phyloP scores from a whole-genome alignment of 2,329 filamentous ascomycete genomes.

The Cladosporium oxysporum region DNA sequence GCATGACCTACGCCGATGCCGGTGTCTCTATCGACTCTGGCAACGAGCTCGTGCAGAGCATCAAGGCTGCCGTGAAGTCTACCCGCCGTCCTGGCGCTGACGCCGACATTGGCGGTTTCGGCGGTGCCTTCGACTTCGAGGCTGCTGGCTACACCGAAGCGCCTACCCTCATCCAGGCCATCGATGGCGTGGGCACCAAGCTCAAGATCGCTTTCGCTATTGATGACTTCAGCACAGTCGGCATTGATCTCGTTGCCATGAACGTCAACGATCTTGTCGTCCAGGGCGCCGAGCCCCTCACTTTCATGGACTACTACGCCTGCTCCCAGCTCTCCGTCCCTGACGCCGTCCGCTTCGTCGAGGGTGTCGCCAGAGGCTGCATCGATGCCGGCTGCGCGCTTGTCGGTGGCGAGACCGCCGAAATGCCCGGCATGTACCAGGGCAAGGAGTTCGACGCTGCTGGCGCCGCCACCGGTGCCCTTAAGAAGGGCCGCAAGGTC shows the following conservation, averaged over 20 bases:
- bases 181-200: conserved; percentile 96
- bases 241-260: conserved; percentile 97
- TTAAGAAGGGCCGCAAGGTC: conserved; percentile 64
- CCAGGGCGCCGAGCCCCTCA: conserved; percentile 89
- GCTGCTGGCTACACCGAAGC: conserved; percentile 71
- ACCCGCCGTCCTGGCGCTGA: conserved; percentile 85
- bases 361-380: conserved; percentile 87
- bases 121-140: conserved; percentile 78
- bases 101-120: conserved; percentile 93
- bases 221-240: conserved; percentile 89
- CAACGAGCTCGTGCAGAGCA: conserved; percentile 87
- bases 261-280: conserved; percentile 98
- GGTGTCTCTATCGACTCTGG: conserved; percentile 94
- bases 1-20: conserved; percentile 84
- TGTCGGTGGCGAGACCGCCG: conserved; percentile 95
- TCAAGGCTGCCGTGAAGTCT: conserved; percentile 84
- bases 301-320: conserved; percentile 98
- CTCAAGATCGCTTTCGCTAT: conserved; percentile 92
- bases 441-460: conserved; percentile 90
- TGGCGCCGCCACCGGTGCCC: conserved; percentile 84
- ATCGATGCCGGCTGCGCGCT: conserved; percentile 81
- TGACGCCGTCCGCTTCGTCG: conserved; percentile 80
- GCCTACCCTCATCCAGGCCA: conserved; percentile 86
- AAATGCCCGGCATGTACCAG: conserved; percentile 95
- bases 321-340: conserved; percentile 83